Conservation (phyloP, 305 asterid genomes). For the Fraxinus dipetala region DNA sequence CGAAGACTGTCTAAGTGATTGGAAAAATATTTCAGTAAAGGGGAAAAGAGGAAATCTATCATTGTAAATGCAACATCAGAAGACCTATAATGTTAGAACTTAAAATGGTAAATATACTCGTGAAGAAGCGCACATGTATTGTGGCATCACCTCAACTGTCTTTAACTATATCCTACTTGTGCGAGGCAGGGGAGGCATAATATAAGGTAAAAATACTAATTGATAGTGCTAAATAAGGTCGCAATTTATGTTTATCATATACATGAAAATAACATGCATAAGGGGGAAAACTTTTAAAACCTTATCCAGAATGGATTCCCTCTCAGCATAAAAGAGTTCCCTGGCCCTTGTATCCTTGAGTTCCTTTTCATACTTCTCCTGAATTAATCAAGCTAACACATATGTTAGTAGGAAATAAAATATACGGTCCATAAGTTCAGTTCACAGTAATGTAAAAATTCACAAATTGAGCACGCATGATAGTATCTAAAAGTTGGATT, state of each 20-base stretch:
- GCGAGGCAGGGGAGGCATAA: conserved; percentile 2
- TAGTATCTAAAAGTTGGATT: neutral
- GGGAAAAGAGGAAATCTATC: conserved; percentile 7
- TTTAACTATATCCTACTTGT: conserved; percentile 5
- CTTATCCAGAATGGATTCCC: conserved; percentile 89
- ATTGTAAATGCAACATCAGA: conserved; percentile 15
- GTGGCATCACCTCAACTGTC: neutral
- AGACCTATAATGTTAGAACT: neutral
- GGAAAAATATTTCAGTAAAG: conserved; percentile 7
- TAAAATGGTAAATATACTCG: neutral
- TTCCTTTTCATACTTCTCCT: conserved; percentile 92
- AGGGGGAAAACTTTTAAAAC: conserved; percentile 35
- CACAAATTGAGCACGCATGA: neutral
- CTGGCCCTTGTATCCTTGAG: conserved; percentile 90
- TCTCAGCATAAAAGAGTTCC: conserved; percentile 98
- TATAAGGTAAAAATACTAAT: neutral
- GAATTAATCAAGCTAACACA: conserved; percentile 32
- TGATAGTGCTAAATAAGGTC: conserved; percentile 1
- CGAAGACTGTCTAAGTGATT: conserved; percentile 9
- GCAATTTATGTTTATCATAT: neutral
- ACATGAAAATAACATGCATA: conserved; percentile 9
- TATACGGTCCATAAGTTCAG: conserved; percentile 16
- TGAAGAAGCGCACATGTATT: conserved; percentile 13
- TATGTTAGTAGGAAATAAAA: conserved; percentile 31
- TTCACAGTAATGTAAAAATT: conserved; percentile 9